Evolutionary conservation across 352 stramenopile genomes (phyloP), one percentile per base, ranked within the genome.

Genomic region (Pythium plurisporium): DNA sequence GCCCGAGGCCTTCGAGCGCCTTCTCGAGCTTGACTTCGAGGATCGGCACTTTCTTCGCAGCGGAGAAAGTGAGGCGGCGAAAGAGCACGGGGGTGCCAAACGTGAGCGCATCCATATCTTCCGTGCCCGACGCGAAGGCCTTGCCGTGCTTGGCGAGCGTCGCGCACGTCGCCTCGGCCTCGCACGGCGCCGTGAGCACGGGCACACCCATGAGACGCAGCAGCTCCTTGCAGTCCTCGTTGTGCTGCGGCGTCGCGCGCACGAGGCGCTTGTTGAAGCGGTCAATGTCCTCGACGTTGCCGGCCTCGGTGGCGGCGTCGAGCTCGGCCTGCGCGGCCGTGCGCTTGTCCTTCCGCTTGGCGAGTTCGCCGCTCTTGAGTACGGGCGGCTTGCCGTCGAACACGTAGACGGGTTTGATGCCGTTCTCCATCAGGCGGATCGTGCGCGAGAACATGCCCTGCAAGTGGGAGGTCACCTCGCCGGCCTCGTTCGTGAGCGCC

Each of bases 31-130:
- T 86, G 38, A 98, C 87, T 63, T 98, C 89, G 7, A 97, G 67
- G 33, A 98, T 92, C 2, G 91, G 87, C 38, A 96, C 78, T 46
- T 97, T 97, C 66, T 92, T 91, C 46, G 79, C 81, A 1, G 86
- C 84, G 7, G 84, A 83, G 33, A 97, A 80, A 19, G 90, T 98
- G 56, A 98, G 60, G 17, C 87, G 85, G 29, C 96, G 91, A 25
- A 99, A 86, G 31, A 99, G 69, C 50, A 98, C 82, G 0, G 97
- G 96, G n/a, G 97, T 96, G 19, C 82, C 82, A 70, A 99, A 99
- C 25, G 97, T 99, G 56, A 99, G 76, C 15, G 94, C 94, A 67
- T 99, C 97, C 97, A 99, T 99, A 80, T 99, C 97, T 79, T 99
- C 97, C 0, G 97, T 99, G 20, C 87, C 97, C 0, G 91, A 87